Evolutionary conservation across 805 yeast species (phyloP), one percentile per base, ranked within the genome.

Genomic region (Candida pini): DNA sequence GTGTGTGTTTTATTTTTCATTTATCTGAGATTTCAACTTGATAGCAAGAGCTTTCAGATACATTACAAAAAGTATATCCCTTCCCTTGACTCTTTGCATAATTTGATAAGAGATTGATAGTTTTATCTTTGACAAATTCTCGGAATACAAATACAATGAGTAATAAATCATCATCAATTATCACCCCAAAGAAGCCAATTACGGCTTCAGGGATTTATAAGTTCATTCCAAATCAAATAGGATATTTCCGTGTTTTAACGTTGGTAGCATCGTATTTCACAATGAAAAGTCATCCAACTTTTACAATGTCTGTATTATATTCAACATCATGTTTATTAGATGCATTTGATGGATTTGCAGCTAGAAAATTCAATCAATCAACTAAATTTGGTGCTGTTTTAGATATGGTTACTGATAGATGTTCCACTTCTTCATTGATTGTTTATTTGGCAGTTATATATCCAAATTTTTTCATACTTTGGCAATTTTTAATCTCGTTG

Each of bases 371-470:
- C 57, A 76, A 84, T 56, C 99, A 92, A 60, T 81, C 95, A 12
- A 85, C 97, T 21, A 73, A 76, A 47, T 86, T 87, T 47, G 99
- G 99, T 24, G 97, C 98, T 14, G 95, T 94, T 15, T 71, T 92
- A 49, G 99, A 92, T 61, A 92, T 92, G 99, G 97, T 92, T 21
- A 90, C 98, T 14, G 99, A 92, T 59, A 73, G 99, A 54, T 92
- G 97, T 57, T 89, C 98, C 10, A 92, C 99, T 0, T 76, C 95
- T 10, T 82, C 96, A n/a, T 71, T 92, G 51, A 78, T 92, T 47
- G 88, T 95, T 58, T 92, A 74, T 58, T 68, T 92, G 38, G 76
- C 92, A 46, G 78, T 84, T 24, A 66, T 83, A 30, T 90, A 85
- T 53, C 97, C 97, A 6, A 49, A 60, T 21, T 82, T 68, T 61